Evolutionary conservation across 2,329 filamentous ascomycete genomes (phyloP), one percentile per base, ranked within the genome.

Genomic region (Epichloe bromicola): DNA sequence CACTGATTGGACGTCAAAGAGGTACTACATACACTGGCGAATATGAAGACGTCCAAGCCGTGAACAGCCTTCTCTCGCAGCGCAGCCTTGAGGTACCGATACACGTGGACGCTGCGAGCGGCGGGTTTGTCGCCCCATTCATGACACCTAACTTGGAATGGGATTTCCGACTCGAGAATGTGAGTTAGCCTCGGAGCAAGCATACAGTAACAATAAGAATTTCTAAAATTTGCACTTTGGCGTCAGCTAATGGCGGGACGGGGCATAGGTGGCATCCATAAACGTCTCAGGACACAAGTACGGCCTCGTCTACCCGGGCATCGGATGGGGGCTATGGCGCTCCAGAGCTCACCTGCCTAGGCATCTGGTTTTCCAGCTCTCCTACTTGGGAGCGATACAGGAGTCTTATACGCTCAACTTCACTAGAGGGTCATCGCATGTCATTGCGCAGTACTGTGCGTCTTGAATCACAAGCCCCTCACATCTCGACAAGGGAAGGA

Each of bases 21-120:
- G 91, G 90, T 7, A 93, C 88, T 2, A 97, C 91, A 0, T 96
- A 96, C 69, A 96, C 91, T 0, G 91, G 91, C 5, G 86, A 96
- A 72, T 95, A 97, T 61, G 91, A 97, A 70, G 89, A 96, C 61
- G 83, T 90, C 63, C 91, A 95, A 74, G 82, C 78, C 11, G 86
- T 97, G 68, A 96, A 95, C 60, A 88, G 95, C 64, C 73, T 96
- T 43, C 74, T 97, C 36, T 65, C 89, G 4, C 73, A 89, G 74
- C 82, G 75, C 52, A 74, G 79, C 40, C 75, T 96, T 44, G 85
- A 95, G 59, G 81, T 82, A 26, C 86, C 88, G 1, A 96, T 97
- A 58, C 91, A 97, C 65, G 88, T 97, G 45, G 91, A 97, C 62
- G 90, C 90, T 30, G 91, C 90, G 12, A 88, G 83, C 51, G 91